Conservation (phyloP, 2,329 filamentous ascomycete genomes). For the Colletotrichum lentis region DNA sequence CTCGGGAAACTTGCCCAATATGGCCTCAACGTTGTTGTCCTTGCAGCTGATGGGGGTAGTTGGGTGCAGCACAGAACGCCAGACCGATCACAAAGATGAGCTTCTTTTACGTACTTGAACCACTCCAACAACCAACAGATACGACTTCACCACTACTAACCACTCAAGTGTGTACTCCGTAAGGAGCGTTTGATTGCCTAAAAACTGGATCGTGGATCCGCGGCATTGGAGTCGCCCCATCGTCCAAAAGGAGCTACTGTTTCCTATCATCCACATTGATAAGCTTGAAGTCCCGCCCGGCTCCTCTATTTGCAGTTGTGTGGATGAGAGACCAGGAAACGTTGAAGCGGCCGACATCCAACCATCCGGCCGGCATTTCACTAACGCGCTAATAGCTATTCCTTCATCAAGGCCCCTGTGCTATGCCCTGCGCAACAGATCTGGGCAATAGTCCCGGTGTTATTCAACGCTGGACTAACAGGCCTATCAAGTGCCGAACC, state of each 20-base stretch:
- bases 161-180: too few species aligned
- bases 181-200: neutral
- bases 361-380: conserved; percentile 13
- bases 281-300: conserved; percentile 9
- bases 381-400: too few species aligned
- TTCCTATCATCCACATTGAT: conserved; percentile 18
- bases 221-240: neutral
- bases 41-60: neutral
- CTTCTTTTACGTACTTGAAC: neutral
- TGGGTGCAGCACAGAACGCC: neutral
- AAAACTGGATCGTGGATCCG: conserved; percentile 6
- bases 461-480: neutral
- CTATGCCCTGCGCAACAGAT: neutral
- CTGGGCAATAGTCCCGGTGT: neutral
- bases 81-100: neutral
- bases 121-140: neutral
- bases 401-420: neutral
- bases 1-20: neutral
- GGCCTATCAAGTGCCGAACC: neutral
- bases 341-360: neutral
- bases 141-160: neutral
- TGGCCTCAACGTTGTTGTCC: neutral
- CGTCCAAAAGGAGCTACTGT: neutral
- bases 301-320: neutral
- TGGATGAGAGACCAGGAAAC: neutral